phyloP scores from a whole-genome alignment of 306 rosid species.

The Lupinus albus region DNA sequence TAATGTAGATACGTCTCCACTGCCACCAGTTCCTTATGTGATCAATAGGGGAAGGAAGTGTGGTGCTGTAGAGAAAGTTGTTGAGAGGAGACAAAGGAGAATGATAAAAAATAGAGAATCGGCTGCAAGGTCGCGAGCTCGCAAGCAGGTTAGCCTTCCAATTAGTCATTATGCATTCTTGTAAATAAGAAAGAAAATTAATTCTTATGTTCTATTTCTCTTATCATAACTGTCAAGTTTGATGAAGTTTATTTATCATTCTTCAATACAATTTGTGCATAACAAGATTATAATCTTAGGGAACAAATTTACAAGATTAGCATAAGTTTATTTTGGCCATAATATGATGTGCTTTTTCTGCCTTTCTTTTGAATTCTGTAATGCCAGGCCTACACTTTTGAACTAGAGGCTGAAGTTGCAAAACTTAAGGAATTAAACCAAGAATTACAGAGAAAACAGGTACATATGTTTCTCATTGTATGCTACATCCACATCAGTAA shows the following conservation, averaged over 20 bases:
- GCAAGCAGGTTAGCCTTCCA: conserved; percentile 74
- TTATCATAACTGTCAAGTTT: conserved; percentile 6
- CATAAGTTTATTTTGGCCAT: neutral
- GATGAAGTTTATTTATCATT: neutral
- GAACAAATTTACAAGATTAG: neutral
- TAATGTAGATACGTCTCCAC: conserved; percentile 45
- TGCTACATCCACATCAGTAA: neutral
- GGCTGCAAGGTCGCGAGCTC: conserved; percentile 97
- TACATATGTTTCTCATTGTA: conserved; percentile 17
- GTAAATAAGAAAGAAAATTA: neutral
- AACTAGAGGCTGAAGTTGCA: conserved; percentile 84
- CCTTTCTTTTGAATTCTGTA: conserved; percentile 18
- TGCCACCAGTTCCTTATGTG: conserved; percentile 73
- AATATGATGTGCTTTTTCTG: neutral
- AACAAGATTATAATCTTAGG: neutral
- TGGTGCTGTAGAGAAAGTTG: conserved; percentile 70
- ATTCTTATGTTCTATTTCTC: neutral
- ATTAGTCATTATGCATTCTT: conserved; percentile 15
- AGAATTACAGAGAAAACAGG: conserved; percentile 83
- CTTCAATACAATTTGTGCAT: conserved; percentile 5
- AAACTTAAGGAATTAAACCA: conserved; percentile 73
- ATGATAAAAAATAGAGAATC: conserved; percentile 98
- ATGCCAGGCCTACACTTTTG: conserved; percentile 88
- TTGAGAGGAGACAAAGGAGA: conserved; percentile 93
- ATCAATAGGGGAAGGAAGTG: conserved; percentile 71